A percentile compares a stretch with the other conserved stretches of the same genome.
Conservation (phyloP, 2,329 filamentous ascomycete genomes). For the Cryoendolithus antarcticus region DNA sequence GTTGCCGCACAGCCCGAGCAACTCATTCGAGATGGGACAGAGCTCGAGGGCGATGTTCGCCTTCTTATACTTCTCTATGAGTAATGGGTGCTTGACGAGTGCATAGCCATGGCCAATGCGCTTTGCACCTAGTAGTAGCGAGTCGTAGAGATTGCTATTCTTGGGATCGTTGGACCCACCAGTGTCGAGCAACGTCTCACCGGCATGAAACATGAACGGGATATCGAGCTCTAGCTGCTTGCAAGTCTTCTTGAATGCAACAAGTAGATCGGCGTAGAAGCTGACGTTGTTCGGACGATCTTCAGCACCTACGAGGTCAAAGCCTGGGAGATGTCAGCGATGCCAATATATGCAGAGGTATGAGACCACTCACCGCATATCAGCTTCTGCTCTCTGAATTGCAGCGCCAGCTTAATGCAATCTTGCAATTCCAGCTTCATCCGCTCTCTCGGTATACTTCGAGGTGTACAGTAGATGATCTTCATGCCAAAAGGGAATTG, state of each 20-base stretch:
- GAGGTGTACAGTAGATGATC: conserved; percentile 63
- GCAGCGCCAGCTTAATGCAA: conserved; percentile 47
- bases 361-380: too few species aligned
- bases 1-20: conserved; percentile 64
- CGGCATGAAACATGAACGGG: conserved; percentile 93
- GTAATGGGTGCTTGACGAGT: conserved; percentile 78
- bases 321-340: conserved; percentile 42
- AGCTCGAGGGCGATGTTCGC: conserved; percentile 79
- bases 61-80: conserved; percentile 80
- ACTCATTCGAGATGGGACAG: conserved; percentile 84
- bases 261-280: conserved; percentile 48
- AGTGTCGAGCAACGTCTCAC: conserved; percentile 63
- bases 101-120: conserved; percentile 85
- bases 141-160: conserved; percentile 81
- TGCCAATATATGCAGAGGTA: too few species aligned
- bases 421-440: conserved; percentile 70
- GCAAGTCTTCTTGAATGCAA: conserved; percentile 88
- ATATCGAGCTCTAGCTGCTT: conserved; percentile 65
- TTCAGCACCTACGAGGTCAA: conserved; percentile 83
- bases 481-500: conserved; percentile 62
- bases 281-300: conserved; percentile 52
- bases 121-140: conserved; percentile 71
- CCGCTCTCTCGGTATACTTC: conserved; percentile 61
- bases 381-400: conserved; percentile 47
- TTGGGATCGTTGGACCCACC: conserved; percentile 63